Evolutionary conservation across 116 monocot genomes (phyloP).

Genomic region (Papilionanthe hybrid): DNA sequence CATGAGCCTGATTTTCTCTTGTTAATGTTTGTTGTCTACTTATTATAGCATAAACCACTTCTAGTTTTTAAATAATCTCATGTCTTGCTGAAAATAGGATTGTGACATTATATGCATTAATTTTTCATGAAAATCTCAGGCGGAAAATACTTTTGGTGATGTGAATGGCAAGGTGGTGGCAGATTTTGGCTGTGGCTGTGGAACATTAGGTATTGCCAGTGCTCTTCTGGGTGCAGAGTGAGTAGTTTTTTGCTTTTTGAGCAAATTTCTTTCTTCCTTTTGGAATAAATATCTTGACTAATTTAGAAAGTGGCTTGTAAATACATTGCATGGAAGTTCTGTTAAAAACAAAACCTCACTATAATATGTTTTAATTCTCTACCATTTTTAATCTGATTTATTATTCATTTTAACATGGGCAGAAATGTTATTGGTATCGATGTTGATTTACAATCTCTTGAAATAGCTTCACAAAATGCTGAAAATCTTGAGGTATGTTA

Average conservation of each 20-base stretch:
- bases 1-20: neutral
- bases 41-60: neutral
- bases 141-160: conserved; percentile 80
- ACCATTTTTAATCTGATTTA: neutral
- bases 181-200: conserved; percentile 99
- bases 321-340: neutral
- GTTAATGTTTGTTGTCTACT: neutral
- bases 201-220: conserved; percentile 85
- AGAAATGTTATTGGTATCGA: conserved; percentile 87
- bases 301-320: neutral
- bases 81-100: neutral
- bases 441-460: conserved; percentile 69
- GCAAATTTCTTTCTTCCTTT: neutral
- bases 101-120: conserved; percentile 7
- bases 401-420: conserved; percentile 12
- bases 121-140: conserved; percentile 41
- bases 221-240: conserved; percentile 90
- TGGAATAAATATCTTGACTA: neutral
- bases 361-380: neutral
- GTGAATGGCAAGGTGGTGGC: conserved; percentile 74
- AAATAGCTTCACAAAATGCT: conserved; percentile 75
- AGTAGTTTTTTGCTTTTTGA: conserved; percentile 39
- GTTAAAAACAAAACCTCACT: neutral
- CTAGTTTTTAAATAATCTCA: neutral
- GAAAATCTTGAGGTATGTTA: conserved; percentile 73